Evolutionary conservation across 306 rosid genomes (phyloP), one percentile per base, ranked within the genome.

Genomic region (Argentina anserina): DNA sequence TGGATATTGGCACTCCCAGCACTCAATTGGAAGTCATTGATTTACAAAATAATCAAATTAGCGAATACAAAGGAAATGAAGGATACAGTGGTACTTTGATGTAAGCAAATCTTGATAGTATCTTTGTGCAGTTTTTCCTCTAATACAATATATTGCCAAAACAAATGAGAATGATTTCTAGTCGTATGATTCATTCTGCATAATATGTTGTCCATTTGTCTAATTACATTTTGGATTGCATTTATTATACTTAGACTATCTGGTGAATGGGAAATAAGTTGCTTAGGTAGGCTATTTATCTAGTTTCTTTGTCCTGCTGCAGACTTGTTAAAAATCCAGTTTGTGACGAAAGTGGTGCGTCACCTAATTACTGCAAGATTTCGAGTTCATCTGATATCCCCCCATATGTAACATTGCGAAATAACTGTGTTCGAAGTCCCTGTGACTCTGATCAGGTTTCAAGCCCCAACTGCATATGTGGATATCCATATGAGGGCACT

Each of bases 391-490:
- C 23, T 60, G 41, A 31, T 31, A 46, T 43, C 56, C 28, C 64
- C 82, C 6, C 81, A 10, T 79, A 82, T 46, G 26, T 56, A 40
- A 81, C 87, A 0, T 71, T 63, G 13, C 33, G 18, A 9, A 73
- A 73, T 42, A 76, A 78, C 77, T 92, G 95, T 71, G 28, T 2
- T 17, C 71, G 70, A 14, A 40, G 21, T 67, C 13, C 43, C 4
- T 92, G 98, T 80, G 63, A 23, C 70, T 3, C 40, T 6, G 56
- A 70, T 45, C 79, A 74, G 78, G 79, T 47, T 77, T 49, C 64
- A n/a, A 90, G 89, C 79, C 98, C 95, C 26, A 87, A 76, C 17
- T 92, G 98, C 79, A 75, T 5, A 75, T 92, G 98, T 70, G 81
- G 85, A 65, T 81, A 85, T 71, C 90, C 98, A 63, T 92, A 80